Conservation (phyloP, 2,329 filamentous ascomycete species). For the Dothistroma pini region DNA sequence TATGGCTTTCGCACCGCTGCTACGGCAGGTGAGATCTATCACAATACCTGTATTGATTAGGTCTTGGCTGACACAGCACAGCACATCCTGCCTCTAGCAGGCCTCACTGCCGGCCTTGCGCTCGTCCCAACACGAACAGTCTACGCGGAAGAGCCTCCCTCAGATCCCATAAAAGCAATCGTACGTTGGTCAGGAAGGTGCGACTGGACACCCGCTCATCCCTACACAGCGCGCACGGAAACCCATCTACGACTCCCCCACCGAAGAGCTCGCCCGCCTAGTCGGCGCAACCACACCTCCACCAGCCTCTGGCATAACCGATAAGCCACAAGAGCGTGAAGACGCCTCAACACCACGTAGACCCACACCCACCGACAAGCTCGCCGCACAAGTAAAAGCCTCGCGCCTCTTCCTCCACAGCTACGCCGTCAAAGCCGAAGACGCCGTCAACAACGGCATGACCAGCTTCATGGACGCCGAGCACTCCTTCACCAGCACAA, state of each 20-base stretch:
- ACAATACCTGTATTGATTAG: not conserved
- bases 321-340: conserved; percentile 30
- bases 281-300: conserved; percentile 40
- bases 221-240: conserved; percentile 34
- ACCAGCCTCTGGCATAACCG: conserved; percentile 34
- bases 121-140: conserved; percentile 46
- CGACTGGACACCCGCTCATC: conserved; percentile 10
- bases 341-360: conserved; percentile 32
- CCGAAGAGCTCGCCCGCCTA: conserved; percentile 33
- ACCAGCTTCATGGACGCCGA: conserved; percentile 80
- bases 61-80: conserved; percentile 31
- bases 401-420: conserved; percentile 77
- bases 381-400: conserved; percentile 76
- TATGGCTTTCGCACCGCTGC: conserved; percentile 53
- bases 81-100: conserved; percentile 49
- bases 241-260: conserved; percentile 71
- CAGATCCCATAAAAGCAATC: conserved; percentile 30
- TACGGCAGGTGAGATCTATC: conserved; percentile 47
- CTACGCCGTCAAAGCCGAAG: conserved; percentile 70
- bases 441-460: conserved; percentile 77
- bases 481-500: conserved; percentile 81
- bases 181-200: conserved; percentile 14
- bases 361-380: conserved; percentile 83
- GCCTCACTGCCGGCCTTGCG: conserved; percentile 44
- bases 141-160: conserved; percentile 47